Evolutionary conservation across 306 rosid genomes (phyloP), one percentile per base, ranked within the genome.

Genomic region (Abrus precatorius): DNA sequence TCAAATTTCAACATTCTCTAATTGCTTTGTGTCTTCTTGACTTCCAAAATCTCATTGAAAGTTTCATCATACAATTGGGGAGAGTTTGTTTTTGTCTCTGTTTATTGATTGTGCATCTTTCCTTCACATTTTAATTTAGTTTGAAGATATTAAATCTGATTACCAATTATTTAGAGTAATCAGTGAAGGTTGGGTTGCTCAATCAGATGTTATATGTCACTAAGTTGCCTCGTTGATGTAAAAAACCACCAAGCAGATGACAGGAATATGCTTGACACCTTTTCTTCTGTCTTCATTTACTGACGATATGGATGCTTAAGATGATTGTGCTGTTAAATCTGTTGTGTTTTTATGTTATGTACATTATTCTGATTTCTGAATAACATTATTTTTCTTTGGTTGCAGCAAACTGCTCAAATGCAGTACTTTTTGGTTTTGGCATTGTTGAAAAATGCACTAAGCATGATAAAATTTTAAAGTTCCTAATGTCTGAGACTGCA

Each of bases 401-500:
- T 81, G 72, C 91, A 92, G 98, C 81, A 69, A 66, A 81, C 65
- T 74, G 56, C 49, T 84, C 84, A 32, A 74, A 82, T 50, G 87
- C 94, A 12, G 68, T 93, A 74, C 86, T 76, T 53, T 87, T 95
- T 70, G 81, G 95, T 78, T 91, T 83, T 75, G 89, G 88, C 62
- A 89, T 89, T 72, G 92, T 85, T 41, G 94, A 93, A 78, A 89
- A 89, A 66, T 90, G 90, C 79, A 70, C 80, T 33, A 89, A 79
- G 85, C 93, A 64, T 29, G 89, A 91, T 38, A 85, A 88, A 80
- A 83, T 91, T 81, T 69, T 80, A 71, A 89, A 91, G 52, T 62
- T 87, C 66, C 91, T 92, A 63, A 84, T 28, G 80, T 82, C 92
- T 0, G 84, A 87, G 76, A 81, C 87, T 77, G 78, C 85, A 72